Evolutionary conservation across 2,329 filamentous ascomycete genomes (phyloP).

Genomic region (Cordyceps militaris): DNA sequence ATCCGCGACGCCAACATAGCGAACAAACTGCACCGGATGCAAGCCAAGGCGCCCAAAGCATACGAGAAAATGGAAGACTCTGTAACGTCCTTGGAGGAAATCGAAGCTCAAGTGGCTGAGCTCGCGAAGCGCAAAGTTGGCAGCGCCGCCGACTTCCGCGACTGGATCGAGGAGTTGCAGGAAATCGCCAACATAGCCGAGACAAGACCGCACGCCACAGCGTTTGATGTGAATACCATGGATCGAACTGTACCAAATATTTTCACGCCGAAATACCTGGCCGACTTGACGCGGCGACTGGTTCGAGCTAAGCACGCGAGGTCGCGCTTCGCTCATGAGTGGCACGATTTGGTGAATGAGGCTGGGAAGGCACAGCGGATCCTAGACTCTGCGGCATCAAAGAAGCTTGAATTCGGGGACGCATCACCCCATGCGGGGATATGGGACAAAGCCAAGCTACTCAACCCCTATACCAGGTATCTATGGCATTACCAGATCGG

Average conservation of each 20-base stretch:
- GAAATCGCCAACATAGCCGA: constrained; percentile 69
- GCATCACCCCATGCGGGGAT: constrained; percentile 48
- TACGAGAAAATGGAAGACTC: constrained; percentile 87
- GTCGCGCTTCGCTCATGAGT: constrained; percentile 76
- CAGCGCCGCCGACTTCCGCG: constrained; percentile 66
- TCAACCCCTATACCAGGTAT: constrained; percentile 79
- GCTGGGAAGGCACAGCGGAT: constrained; percentile 73
- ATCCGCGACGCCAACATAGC: constrained; percentile 74
- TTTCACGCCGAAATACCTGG: constrained; percentile 88
- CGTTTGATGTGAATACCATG: constrained; percentile 36
- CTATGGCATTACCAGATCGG: constrained; percentile 67
- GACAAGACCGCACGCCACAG: constrained; percentile 37
- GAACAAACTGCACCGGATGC: constrained; percentile 65
- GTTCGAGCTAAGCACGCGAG: constrained; percentile 77
- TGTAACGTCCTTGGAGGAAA: constrained; percentile 67
- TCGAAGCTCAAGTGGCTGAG: constrained; percentile 74
- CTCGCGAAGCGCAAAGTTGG: constrained; percentile 75
- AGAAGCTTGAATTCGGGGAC: constrained; percentile 68
- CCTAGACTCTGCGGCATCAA: constrained; percentile 74
- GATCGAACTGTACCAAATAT: constrained; percentile 61
- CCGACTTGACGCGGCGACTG: constrained; percentile 77
- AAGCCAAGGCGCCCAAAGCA: constrained; percentile 69
- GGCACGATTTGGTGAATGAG: constrained; percentile 69
- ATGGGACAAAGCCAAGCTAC: constrained; percentile 48
- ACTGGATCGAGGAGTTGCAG: constrained; percentile 93